These are phyloP conservation scores for Psidium guajava DNA, from an alignment of 345 rosid species.

Conservation along the genomic window DNA sequence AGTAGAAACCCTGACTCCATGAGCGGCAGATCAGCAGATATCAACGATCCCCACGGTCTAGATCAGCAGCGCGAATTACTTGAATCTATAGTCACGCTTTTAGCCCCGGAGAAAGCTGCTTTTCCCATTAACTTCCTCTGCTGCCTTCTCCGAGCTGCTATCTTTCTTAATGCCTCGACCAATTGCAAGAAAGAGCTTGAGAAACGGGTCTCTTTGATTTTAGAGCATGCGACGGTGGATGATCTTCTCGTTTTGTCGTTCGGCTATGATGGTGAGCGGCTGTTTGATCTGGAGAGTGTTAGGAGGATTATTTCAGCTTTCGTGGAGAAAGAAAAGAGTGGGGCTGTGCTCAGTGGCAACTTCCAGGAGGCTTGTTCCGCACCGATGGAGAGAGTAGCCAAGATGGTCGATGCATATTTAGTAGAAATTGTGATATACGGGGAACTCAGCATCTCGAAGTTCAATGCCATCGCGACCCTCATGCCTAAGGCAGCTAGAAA, in stretches of 20 bases:
- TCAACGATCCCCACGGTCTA: conserved; percentile 20
- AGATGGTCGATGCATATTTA: conserved; percentile 58
- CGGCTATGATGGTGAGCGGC: conserved; percentile 69
- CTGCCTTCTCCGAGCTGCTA: conserved; percentile 73
- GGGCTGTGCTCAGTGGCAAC: conserved; percentile 60
- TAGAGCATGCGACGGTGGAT: conserved; percentile 65
- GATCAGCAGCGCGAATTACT: conserved; percentile 46
- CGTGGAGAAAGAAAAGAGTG: conserved; percentile 73
- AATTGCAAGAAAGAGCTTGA: conserved; percentile 69
- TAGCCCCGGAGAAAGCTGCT: conserved; percentile 59
- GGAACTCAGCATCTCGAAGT: conserved; percentile 63
- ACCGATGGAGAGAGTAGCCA: conserved; percentile 51
- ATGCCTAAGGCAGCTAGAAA: conserved; percentile 66
- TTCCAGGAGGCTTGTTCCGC: conserved; percentile 34
- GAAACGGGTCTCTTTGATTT: conserved; percentile 49
- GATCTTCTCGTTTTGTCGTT: conserved; percentile 70
- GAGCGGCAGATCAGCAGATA: not conserved
- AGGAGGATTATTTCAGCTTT: conserved; percentile 53
- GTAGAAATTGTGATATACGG: conserved; percentile 57
- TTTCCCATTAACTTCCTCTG: conserved; percentile 72
- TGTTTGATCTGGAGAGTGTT: conserved; percentile 69
- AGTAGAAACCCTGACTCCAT: not conserved
- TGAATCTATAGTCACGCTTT: conserved; percentile 45
- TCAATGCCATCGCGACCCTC: conserved; percentile 69
- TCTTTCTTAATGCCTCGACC: conserved; percentile 41